Conservation (phyloP, 306 rosid genomes). For the Alnus glutinosa region DNA sequence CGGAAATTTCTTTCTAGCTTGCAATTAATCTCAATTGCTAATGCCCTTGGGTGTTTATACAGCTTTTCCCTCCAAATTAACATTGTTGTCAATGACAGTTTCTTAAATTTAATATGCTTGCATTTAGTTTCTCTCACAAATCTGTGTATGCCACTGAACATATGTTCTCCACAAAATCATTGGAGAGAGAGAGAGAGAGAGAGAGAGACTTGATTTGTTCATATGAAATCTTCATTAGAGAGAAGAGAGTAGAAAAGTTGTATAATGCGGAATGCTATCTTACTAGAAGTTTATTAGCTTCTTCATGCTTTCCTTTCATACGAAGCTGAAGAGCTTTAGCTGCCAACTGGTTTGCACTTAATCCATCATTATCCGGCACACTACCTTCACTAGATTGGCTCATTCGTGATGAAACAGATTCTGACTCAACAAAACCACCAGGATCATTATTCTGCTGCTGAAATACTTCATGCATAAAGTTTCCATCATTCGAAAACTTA, state of each 20-base stretch:
- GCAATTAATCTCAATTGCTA: neutral
- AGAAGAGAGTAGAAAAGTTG: neutral
- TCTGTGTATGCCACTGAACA: neutral
- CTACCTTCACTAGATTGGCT: slow-evolving; percentile 36
- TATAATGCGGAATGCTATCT: slow-evolving; percentile 10
- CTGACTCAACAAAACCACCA: slow-evolving; percentile 36
- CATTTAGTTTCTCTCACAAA: neutral
- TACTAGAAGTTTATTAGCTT: slow-evolving; percentile 83
- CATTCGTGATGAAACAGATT: slow-evolving; percentile 32
- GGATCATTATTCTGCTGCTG: slow-evolving; percentile 33
- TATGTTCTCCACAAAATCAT: neutral
- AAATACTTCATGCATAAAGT: slow-evolving; percentile 55
- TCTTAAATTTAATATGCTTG: neutral
- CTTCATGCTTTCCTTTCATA: slow-evolving; percentile 86
- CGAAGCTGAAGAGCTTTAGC: slow-evolving; percentile 97
- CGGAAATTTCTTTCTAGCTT: neutral
- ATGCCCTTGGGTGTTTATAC: neutral
- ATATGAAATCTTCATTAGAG: neutral
- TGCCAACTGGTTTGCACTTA: slow-evolving; percentile 90
- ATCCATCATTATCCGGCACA: slow-evolving; percentile 37
- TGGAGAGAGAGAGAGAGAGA: too few relatives aligned
- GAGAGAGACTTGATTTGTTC: neutral
- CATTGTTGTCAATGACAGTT: neutral
- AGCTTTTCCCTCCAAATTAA: neutral
- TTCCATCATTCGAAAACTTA: slow-evolving; percentile 72